phyloP scores from a whole-genome alignment of 2,329 filamentous ascomycete genomes.

The Fusarium algeriense region DNA sequence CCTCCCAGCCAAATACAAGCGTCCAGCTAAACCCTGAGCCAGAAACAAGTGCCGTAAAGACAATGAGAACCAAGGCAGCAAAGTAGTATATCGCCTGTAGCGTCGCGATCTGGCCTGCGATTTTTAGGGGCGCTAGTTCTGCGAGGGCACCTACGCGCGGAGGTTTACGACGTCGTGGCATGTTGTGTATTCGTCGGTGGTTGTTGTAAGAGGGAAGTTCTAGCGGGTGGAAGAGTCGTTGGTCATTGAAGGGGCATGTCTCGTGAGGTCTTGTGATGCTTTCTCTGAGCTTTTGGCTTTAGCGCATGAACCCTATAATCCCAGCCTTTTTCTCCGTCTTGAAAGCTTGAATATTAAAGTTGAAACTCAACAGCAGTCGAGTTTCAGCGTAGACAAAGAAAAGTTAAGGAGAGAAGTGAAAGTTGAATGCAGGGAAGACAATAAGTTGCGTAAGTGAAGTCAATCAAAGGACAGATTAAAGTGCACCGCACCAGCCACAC shows the following conservation, averaged over 20 bases:
- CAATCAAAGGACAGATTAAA: slow-evolving; percentile 35
- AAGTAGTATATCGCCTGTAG: slow-evolving; percentile 69
- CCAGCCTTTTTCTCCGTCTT: background rate
- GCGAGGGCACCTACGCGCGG: slow-evolving; percentile 70
- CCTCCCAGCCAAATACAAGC: slow-evolving; percentile 69
- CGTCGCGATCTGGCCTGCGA: slow-evolving; percentile 69
- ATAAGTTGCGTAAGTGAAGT: background rate
- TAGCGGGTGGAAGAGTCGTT: background rate
- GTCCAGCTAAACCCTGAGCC: slow-evolving; percentile 66
- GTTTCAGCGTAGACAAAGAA: background rate
- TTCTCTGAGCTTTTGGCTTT: slow-evolving; percentile 10
- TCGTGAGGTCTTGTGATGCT: slow-evolving; percentile 28
- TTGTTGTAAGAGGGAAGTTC: background rate
- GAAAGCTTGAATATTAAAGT: background rate
- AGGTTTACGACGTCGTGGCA: slow-evolving; percentile 69
- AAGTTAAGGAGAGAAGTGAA: slow-evolving; percentile 15
- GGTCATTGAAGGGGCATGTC: slow-evolving; percentile 42
- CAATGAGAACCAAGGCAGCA: slow-evolving; percentile 63
- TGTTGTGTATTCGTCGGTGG: slow-evolving; percentile 38
- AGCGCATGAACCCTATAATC: slow-evolving; percentile 7
- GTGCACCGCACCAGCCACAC: slow-evolving; percentile 25
- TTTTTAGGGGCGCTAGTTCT: slow-evolving; percentile 71
- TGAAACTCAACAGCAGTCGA: background rate
- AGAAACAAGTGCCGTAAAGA: slow-evolving; percentile 71
- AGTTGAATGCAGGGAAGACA: slow-evolving; percentile 14